phyloP scores from a whole-genome alignment of 2,329 filamentous ascomycete genomes.

The Incumbomyces delicatus region DNA sequence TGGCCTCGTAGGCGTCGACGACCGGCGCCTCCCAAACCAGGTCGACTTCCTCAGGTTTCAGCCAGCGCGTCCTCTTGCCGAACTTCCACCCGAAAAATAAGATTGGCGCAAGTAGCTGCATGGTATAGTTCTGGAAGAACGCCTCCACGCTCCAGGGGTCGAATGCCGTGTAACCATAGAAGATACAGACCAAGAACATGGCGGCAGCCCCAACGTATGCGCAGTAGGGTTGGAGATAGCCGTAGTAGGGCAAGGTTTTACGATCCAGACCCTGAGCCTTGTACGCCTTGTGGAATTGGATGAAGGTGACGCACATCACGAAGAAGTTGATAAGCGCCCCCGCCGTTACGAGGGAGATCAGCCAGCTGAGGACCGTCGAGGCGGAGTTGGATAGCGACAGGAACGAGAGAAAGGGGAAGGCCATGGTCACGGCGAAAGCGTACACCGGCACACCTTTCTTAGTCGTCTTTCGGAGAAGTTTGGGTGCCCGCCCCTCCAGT shows the following conservation, averaged over 20 bases:
- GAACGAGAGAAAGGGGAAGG: constrained; percentile 60
- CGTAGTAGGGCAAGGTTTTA: constrained; percentile 56
- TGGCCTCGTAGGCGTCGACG: constrained; percentile 49
- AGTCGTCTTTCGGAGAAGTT: constrained; percentile 38
- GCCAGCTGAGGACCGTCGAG: constrained; percentile 49
- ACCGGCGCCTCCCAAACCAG: constrained; percentile 51
- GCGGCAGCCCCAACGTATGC: constrained; percentile 1
- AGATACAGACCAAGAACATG: constrained; percentile 45
- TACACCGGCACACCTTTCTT: constrained; percentile 58
- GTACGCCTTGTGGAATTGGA: constrained; percentile 59
- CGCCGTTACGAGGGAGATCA: constrained; percentile 36
- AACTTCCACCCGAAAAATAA: constrained; percentile 55
- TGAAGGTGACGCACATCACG: constrained; percentile 57
- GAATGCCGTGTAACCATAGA: constrained; percentile 40
- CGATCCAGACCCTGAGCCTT: constrained; percentile 58
- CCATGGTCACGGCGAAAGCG: constrained; percentile 53
- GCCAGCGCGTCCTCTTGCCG: constrained; percentile 47
- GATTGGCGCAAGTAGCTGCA: constrained; percentile 45
- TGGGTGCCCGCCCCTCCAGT: constrained; percentile 46
- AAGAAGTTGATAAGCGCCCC: constrained; percentile 50
- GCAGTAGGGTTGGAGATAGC: constrained; percentile 48
- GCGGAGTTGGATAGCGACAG: constrained; percentile 56
- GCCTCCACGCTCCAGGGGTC: constrained; percentile 35
- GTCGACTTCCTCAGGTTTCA: constrained; percentile 46
- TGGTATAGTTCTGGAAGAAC: constrained; percentile 47